phyloP scores from a whole-genome alignment of 352 stramenopile species.

The Bremia lactucae region DNA sequence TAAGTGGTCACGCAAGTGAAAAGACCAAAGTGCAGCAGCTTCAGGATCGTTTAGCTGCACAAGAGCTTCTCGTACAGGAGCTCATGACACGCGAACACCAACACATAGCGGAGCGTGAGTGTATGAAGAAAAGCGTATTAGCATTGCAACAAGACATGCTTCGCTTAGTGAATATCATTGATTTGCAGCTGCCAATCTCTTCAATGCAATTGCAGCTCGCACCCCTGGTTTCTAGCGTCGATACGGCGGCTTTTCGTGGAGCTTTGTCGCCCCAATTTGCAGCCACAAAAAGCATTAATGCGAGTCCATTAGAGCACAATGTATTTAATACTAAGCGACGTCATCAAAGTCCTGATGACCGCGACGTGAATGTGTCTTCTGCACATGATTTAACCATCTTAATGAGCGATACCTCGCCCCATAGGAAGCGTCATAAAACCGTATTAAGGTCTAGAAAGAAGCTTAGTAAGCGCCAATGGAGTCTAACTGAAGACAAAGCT shows the following conservation, averaged over 20 bases:
- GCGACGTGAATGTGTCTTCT: slow-evolving; percentile 18
- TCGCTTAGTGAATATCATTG: slow-evolving; percentile 63
- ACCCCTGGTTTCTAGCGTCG: slow-evolving; percentile 3
- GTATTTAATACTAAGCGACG: slow-evolving; percentile 4
- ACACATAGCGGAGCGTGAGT: slow-evolving; percentile 31
- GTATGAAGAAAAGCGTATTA: slow-evolving; percentile 50
- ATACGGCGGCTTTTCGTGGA: slow-evolving; percentile 6
- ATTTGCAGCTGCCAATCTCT: slow-evolving; percentile 70
- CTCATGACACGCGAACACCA: slow-evolving; percentile 24
- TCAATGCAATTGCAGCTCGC: slow-evolving; percentile 16
- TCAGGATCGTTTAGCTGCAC: slow-evolving; percentile 14
- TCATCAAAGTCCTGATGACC: not conserved
- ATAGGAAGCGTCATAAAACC: slow-evolving; percentile 53
- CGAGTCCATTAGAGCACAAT: not conserved
- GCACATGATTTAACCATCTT: slow-evolving; percentile 5
- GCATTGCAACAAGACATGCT: slow-evolving; percentile 65
- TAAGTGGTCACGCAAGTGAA: not conserved
- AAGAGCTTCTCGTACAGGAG: slow-evolving; percentile 20
- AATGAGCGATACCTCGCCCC: slow-evolving; percentile 35
- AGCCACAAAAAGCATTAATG: not conserved
- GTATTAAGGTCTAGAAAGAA: slow-evolving; percentile 20
- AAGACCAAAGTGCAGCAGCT: slow-evolving; percentile 15
- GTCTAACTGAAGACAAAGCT: slow-evolving; percentile 43
- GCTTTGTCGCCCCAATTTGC: slow-evolving; percentile 9
- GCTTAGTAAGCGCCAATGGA: slow-evolving; percentile 61